Conservation (phyloP, 179 eudicot species). For the Corrigiola litoralis region DNA sequence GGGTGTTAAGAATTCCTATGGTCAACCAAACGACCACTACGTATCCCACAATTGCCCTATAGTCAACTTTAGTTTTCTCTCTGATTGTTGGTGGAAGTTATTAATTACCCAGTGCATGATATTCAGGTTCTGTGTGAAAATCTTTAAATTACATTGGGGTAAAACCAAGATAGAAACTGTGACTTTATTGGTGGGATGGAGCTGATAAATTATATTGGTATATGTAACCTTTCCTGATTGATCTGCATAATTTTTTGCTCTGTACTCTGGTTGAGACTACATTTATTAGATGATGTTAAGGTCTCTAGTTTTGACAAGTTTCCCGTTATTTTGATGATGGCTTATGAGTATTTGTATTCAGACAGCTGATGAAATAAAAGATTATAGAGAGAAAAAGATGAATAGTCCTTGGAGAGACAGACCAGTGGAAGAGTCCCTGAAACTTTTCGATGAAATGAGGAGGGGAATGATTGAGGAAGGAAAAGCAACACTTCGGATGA, state of each 20-base stretch:
- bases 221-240: background rate
- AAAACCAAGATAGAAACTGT: too few species aligned
- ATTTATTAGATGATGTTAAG: background rate
- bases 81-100: too few species aligned
- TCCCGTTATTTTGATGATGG: background rate
- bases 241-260: too few species aligned
- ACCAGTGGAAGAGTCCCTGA: slow-evolving; percentile 72
- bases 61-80: too few species aligned
- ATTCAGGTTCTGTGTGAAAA: too few species aligned
- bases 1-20: too few species aligned
- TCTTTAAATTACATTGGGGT: too few species aligned
- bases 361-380: slow-evolving; percentile 87
- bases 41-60: too few species aligned
- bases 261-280: background rate
- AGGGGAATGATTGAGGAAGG: slow-evolving; percentile 85
- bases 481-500: slow-evolving; percentile 91
- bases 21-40: too few species aligned
- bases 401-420: slow-evolving; percentile 98
- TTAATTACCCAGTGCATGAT: too few species aligned
- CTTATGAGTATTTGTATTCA: slow-evolving; percentile 18
- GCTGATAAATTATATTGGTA: background rate
- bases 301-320: background rate
- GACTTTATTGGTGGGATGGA: too few species aligned
- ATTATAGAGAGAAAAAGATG: slow-evolving; percentile 79
- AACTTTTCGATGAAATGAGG: slow-evolving; percentile 83